Conservation (phyloP, 1,284 basidiomycete species). For the Rhodotorula sp. region DNA sequence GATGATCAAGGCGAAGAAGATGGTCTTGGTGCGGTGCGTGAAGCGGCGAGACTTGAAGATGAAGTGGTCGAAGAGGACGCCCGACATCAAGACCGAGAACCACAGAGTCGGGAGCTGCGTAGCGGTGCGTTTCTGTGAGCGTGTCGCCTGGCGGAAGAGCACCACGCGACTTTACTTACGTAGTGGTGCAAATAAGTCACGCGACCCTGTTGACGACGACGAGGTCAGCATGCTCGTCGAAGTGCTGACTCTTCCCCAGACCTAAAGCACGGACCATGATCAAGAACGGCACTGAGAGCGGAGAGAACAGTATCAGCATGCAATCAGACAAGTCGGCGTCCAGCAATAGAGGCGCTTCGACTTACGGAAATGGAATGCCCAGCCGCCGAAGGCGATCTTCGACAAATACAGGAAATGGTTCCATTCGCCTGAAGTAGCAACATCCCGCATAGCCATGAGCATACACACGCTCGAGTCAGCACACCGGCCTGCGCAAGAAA, state of each 20-base stretch:
- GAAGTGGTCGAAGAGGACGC: constrained; percentile 87
- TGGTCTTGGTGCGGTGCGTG: constrained; percentile 63
- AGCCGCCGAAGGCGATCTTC: constrained; percentile 87
- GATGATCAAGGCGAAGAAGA: constrained; percentile 65
- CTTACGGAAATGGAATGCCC: constrained; percentile 85
- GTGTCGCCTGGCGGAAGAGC: background rate
- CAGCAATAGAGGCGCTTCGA: no score
- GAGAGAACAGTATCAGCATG: background rate
- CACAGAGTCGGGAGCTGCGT: constrained; percentile 78
- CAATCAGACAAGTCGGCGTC: background rate
- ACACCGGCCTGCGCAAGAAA: no score
- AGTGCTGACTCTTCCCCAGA: no score
- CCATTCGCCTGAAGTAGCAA: no score
- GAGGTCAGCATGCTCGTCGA: background rate
- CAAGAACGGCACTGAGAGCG: constrained; percentile 10
- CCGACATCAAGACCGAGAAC: constrained; percentile 89
- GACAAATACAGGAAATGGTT: constrained; percentile 90
- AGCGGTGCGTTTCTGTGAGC: background rate
- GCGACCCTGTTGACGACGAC: constrained; percentile 78
- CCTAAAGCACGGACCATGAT: constrained; percentile 10
- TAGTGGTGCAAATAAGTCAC: constrained; percentile 90
- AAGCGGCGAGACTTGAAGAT: constrained; percentile 72
- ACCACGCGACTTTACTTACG: constrained; percentile 53
- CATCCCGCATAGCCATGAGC: no score
- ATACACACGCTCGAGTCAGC: no score